Evolutionary conservation across 129 eudicot species (phyloP), one percentile per base, ranked within the genome.

Genomic region (Flaveria sonorensis): DNA sequence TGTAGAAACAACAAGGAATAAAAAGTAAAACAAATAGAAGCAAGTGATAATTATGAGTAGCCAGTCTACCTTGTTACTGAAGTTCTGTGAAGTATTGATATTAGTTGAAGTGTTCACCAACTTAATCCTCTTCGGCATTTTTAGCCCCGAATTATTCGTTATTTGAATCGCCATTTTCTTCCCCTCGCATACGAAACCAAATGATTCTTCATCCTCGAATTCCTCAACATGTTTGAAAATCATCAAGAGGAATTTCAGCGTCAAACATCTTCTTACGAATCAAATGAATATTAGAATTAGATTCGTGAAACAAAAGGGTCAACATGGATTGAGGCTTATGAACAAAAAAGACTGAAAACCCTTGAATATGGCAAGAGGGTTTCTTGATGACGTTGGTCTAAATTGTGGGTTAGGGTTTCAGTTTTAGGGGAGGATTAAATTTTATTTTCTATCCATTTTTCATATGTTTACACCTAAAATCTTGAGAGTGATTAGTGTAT

Each of bases 61-160:
- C 7, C 7, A 32, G 4, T 30, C 64, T 84, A 85, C 88, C 91
- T 86, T 85, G 72, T 86, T 89, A 70, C 90, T 84, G 19, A 83
- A 77, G 68, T 86, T 81, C 78, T 84, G 87, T 81, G 79, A 83
- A 84, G 86, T 92, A 3, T 90, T 89, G 46, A 82, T 86, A 7
- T 84, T 87, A 0, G 81, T 81, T 21, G 89, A 86, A 68, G 66
- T 80, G 18, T 71, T 84, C 13, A 46, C 79, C 62, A 85, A 10
- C 26, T 19, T 71, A 51, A 85, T 77, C 65, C 79, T 83, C 79
- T 87, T 36, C 7, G 28, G 1, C 8, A 4, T 36, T 36, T 36
- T 36, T 6, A 36, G 40, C 40, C 40, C 40, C 8, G 40, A 36
- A 5, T 36, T 36, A 4, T 36, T 36, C 7, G 1, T 36, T 36